Evolutionary conservation across 1,139 yeast species (phyloP).

Genomic region (Yamadazyma songkhlaensis): DNA sequence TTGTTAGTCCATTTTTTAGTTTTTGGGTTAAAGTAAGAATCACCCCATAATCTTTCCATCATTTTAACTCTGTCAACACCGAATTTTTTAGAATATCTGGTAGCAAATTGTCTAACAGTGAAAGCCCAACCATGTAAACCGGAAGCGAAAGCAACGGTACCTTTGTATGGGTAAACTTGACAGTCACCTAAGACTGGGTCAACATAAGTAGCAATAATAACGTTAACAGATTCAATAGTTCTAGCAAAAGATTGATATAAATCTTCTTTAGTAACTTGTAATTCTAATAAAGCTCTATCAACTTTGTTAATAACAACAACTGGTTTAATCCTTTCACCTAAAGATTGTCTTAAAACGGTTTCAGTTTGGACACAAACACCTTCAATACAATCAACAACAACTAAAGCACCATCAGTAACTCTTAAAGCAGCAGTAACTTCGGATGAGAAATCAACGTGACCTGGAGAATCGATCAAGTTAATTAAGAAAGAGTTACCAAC

Average conservation of each 20-base stretch:
- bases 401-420: conserved; percentile 99
- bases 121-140: conserved; percentile 99
- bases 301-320: conserved; percentile 98
- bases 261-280: conserved; percentile 98
- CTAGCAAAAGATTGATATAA: conserved; percentile 97
- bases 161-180: conserved; percentile 98
- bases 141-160: conserved; percentile 99
- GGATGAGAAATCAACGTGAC: conserved; percentile 99
- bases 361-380: conserved; percentile 99
- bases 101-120: conserved; percentile 98
- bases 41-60: conserved; percentile 99
- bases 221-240: conserved; percentile 99
- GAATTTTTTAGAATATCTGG: conserved; percentile 97
- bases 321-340: conserved; percentile 99
- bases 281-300: conserved; percentile 98
- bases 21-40: conserved; percentile 99
- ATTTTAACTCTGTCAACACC: conserved; percentile 98
- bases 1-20: conserved; percentile 99
- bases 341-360: conserved; percentile 98
- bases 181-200: conserved; percentile 91
- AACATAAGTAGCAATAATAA: conserved; percentile 91
- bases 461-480: conserved; percentile 99
- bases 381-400: conserved; percentile 98
- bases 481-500: conserved; percentile 93
- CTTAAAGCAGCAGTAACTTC: conserved; percentile 99